Conservation (phyloP, 2,329 filamentous ascomycete species). For the Ascochyta koolunga region DNA sequence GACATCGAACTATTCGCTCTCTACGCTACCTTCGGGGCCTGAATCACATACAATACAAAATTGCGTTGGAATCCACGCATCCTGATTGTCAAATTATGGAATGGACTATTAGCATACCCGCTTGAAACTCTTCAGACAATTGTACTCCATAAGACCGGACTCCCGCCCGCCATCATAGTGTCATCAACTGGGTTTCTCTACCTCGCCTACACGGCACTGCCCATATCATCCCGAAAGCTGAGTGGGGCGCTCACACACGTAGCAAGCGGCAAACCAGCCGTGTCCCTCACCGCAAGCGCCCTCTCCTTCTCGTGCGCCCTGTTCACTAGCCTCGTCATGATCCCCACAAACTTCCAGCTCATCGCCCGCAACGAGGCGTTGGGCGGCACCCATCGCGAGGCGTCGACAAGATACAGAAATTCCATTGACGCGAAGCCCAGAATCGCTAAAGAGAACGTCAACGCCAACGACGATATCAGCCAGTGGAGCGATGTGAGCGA, state of each 20-base stretch:
- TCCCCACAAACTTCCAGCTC: slow-evolving; percentile 31
- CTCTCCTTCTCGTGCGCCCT: slow-evolving; percentile 31
- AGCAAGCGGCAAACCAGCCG: slow-evolving; percentile 8
- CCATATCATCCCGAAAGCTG: background rate
- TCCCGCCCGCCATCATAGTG: slow-evolving; percentile 34
- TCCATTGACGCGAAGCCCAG: slow-evolving; percentile 1
- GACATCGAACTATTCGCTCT: slow-evolving; percentile 2
- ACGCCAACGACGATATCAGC: slow-evolving; percentile 30
- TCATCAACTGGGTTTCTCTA: slow-evolving; percentile 37
- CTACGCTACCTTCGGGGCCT: slow-evolving; percentile 9
- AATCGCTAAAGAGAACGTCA: slow-evolving; percentile 27
- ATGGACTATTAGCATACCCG: no score
- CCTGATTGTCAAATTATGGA: no score
- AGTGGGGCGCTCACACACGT: background rate
- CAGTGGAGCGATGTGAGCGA: slow-evolving; percentile 37
- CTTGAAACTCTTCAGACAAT: no score
- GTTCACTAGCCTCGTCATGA: slow-evolving; percentile 23
- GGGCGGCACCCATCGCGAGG: slow-evolving; percentile 22
- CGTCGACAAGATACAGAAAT: slow-evolving; percentile 6
- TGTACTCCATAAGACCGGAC: background rate
- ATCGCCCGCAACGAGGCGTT: slow-evolving; percentile 33
- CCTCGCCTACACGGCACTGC: slow-evolving; percentile 28
- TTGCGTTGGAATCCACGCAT: background rate
- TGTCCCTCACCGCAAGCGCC: slow-evolving; percentile 23
- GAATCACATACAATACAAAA: slow-evolving; percentile 6